These are phyloP conservation scores for Scedosporium aurantiacum DNA, from an alignment of 2,329 filamentous ascomycete genomes.

Conservation along the genomic window DNA sequence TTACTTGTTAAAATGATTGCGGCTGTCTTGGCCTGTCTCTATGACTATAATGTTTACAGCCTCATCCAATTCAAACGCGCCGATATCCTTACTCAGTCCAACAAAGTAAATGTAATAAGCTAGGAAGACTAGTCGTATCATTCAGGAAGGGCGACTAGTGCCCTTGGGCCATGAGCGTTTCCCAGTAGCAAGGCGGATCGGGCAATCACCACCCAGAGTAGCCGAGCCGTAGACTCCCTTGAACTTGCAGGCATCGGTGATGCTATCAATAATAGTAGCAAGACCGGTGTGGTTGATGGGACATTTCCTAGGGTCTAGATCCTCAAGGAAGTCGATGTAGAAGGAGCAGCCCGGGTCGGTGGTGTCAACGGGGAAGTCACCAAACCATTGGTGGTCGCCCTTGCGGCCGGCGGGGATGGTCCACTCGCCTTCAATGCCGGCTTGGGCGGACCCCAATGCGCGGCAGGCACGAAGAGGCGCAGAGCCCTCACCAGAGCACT, in stretches of 20 bases:
- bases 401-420: not conserved
- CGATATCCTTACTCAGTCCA: too few relatives aligned
- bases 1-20: too few relatives aligned
- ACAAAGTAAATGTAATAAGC: too few relatives aligned
- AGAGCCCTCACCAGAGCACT: not conserved
- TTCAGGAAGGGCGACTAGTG: not conserved
- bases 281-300: not conserved
- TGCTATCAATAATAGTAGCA: not conserved
- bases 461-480: not conserved
- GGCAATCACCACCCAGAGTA: not conserved
- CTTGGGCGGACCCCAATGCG: not conserved
- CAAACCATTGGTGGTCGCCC: not conserved
- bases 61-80: too few relatives aligned
- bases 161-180: not conserved
- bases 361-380: not conserved
- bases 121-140: too few relatives aligned
- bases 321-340: slow-evolving; percentile 1
- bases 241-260: not conserved
- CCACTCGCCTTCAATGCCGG: not conserved
- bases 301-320: not conserved
- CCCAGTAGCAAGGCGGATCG: not conserved
- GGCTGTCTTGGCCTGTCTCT: too few relatives aligned
- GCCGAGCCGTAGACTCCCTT: not conserved
- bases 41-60: too few relatives aligned
- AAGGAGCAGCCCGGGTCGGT: not conserved